These are phyloP conservation scores for Aspergillus ruber DNA, from an alignment of 2,329 filamentous ascomycete species.

Conservation along the genomic window DNA sequence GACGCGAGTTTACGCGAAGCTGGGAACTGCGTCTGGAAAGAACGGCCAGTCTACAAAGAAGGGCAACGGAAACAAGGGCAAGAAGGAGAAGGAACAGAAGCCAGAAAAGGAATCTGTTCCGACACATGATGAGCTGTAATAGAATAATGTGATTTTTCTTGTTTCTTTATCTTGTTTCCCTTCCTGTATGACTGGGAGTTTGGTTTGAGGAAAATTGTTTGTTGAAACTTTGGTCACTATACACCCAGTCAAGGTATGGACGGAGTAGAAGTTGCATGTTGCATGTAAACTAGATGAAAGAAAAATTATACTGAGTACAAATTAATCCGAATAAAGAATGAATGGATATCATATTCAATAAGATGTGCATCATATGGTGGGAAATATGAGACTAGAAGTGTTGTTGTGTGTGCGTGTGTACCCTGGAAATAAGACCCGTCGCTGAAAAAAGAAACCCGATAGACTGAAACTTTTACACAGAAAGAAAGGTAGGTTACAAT, in stretches of 20 bases:
- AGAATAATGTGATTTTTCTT: too few relatives aligned
- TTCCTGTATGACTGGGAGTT: too few relatives aligned
- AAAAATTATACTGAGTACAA: neutral
- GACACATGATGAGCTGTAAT: conserved; percentile 4
- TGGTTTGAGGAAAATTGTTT: too few relatives aligned
- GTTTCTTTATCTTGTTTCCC: too few relatives aligned
- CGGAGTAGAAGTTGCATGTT: neutral
- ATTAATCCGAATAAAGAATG: neutral
- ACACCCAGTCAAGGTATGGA: too few relatives aligned
- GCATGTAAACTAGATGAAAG: neutral
- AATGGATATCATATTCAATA: neutral
- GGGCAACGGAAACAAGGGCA: conserved; percentile 22
- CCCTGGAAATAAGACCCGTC: too few relatives aligned
- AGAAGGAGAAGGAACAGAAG: conserved; percentile 20
- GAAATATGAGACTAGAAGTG: too few relatives aligned
- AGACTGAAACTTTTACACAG: neutral
- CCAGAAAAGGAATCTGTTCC: conserved; percentile 9
- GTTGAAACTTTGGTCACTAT: too few relatives aligned
- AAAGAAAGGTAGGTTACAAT: conserved; percentile 1
- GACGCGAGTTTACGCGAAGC: conserved; percentile 32
- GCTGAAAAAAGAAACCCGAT: too few relatives aligned
- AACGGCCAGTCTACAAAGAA: conserved; percentile 20
- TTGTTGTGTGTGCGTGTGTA: too few relatives aligned
- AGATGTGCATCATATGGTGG: too few relatives aligned
- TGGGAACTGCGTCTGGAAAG: conserved; percentile 38